These are phyloP conservation scores for Venturia oleaginea DNA, from an alignment of 2,329 filamentous ascomycete genomes.

Conservation along the genomic window DNA sequence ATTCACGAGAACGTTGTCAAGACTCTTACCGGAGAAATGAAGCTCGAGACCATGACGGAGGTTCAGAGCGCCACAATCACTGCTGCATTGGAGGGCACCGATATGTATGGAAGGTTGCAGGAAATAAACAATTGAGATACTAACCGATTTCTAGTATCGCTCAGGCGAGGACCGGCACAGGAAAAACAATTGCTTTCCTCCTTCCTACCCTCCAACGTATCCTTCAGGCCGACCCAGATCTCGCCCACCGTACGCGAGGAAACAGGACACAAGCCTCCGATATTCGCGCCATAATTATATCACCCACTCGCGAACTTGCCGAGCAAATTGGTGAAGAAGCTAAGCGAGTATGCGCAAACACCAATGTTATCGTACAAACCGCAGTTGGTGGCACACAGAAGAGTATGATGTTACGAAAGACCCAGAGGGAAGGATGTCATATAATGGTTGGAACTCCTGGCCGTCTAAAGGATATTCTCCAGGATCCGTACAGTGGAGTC, in stretches of 20 bases:
- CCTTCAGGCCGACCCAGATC: conserved; percentile 51
- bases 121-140: conserved; percentile 14
- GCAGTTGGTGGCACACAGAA: conserved; percentile 94
- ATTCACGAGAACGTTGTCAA: conserved; percentile 58
- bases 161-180: conserved; percentile 93
- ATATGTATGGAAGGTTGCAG: conserved; percentile 54
- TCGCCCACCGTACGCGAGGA: conserved; percentile 44
- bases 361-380: conserved; percentile 59
- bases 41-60: conserved; percentile 79
- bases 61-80: conserved; percentile 81
- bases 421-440: conserved; percentile 71
- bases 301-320: conserved; percentile 53
- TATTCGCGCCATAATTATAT: conserved; percentile 52
- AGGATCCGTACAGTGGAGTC: conserved; percentile 54
- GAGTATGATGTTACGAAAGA: conserved; percentile 53
- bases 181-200: conserved; percentile 91
- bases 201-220: conserved; percentile 78
- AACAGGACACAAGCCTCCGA: conserved; percentile 40
- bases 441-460: conserved; percentile 86
- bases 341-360: conserved; percentile 52
- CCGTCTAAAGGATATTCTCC: conserved; percentile 71
- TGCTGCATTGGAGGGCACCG: conserved; percentile 66
- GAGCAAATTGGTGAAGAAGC: conserved; percentile 66
- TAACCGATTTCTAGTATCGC: conserved; percentile 45
- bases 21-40: conserved; percentile 63